phyloP scores from a whole-genome alignment of 768 basidiomycete genomes.

The Gelatoporia subvermispora region DNA sequence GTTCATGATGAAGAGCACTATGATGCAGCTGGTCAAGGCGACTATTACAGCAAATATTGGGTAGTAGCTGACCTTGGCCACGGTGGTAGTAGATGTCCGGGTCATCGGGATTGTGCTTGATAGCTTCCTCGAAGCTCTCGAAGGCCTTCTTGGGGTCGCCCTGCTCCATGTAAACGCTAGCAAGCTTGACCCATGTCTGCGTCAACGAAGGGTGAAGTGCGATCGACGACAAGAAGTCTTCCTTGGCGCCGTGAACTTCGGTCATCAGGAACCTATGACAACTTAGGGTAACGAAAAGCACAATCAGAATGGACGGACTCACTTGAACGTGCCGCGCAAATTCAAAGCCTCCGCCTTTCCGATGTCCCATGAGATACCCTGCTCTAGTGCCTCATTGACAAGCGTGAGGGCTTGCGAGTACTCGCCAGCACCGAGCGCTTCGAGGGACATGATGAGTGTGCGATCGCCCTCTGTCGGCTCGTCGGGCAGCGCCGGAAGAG shows the following conservation, averaged over 20 bases:
- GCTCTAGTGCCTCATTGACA: slow-evolving; percentile 80
- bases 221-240: slow-evolving; percentile 76
- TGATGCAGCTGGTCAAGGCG: neutral
- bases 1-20: slow-evolving; percentile 93
- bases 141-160: slow-evolving; percentile 78
- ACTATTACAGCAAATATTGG: neutral
- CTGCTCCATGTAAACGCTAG: slow-evolving; percentile 96
- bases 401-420: slow-evolving; percentile 78
- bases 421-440: slow-evolving; percentile 81
- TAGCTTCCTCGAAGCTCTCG: slow-evolving; percentile 87
- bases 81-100: slow-evolving; percentile 98
- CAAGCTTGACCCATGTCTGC: slow-evolving; percentile 93
- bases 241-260: slow-evolving; percentile 77
- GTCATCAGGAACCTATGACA: slow-evolving; percentile 75
- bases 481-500: slow-evolving; percentile 69
- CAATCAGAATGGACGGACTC: slow-evolving; percentile 20
- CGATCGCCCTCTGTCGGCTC: slow-evolving; percentile 75
- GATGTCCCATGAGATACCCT: slow-evolving; percentile 72
- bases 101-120: slow-evolving; percentile 75
- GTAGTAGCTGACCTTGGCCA: slow-evolving; percentile 68
- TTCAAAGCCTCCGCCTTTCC: slow-evolving; percentile 88
- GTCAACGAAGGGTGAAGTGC: slow-evolving; percentile 63
- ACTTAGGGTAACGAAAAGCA: neutral
- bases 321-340: slow-evolving; percentile 95
- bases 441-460: slow-evolving; percentile 72